Percentiles rank a stretch among this genome's conserved stretches.
These are phyloP conservation scores for Magnolia sinica DNA, from an alignment of 164 flowering plant genomes.

Conservation along the genomic window DNA sequence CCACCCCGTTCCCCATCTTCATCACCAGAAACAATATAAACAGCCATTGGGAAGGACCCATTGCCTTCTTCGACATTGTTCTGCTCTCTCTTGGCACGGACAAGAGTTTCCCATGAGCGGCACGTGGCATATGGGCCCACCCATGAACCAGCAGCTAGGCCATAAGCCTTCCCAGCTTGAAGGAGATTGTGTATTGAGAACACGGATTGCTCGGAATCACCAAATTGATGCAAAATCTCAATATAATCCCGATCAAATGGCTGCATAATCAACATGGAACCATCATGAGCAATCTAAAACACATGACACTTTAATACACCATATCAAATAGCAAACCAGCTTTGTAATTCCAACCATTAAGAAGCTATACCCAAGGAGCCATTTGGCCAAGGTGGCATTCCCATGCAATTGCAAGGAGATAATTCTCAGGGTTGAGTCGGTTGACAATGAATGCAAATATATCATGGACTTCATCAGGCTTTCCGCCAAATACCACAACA, in stretches of 20 bases:
- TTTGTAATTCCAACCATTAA: background rate
- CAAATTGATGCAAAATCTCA: conserved; percentile 72
- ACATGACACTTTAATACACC: background rate
- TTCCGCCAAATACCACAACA: background rate
- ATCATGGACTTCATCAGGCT: background rate
- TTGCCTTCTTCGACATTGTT: conserved; percentile 18
- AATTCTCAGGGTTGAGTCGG: no score
- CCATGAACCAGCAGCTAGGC: conserved; percentile 96
- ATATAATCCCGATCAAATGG: conserved; percentile 58
- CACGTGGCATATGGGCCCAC: conserved; percentile 97
- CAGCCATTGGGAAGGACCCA: conserved; percentile 58
- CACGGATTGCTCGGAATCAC: conserved; percentile 68
- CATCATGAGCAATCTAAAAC: conserved; percentile 19
- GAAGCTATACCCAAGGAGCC: background rate
- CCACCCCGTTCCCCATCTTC: conserved; percentile 99
- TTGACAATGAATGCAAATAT: no score
- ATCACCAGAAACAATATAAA: conserved; percentile 95
- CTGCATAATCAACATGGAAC: conserved; percentile 40
- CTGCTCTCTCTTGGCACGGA: conserved; percentile 38
- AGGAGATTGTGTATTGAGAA: conserved; percentile 93
- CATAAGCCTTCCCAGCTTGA: conserved; percentile 72
- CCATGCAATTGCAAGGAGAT: background rate
- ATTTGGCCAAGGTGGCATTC: background rate
- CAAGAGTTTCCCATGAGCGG: conserved; percentile 85
- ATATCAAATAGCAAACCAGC: no score